These are phyloP conservation scores for Dispira simplex DNA, from an alignment of 192 early-diverging fungal genomes.

Conservation along the genomic window DNA sequence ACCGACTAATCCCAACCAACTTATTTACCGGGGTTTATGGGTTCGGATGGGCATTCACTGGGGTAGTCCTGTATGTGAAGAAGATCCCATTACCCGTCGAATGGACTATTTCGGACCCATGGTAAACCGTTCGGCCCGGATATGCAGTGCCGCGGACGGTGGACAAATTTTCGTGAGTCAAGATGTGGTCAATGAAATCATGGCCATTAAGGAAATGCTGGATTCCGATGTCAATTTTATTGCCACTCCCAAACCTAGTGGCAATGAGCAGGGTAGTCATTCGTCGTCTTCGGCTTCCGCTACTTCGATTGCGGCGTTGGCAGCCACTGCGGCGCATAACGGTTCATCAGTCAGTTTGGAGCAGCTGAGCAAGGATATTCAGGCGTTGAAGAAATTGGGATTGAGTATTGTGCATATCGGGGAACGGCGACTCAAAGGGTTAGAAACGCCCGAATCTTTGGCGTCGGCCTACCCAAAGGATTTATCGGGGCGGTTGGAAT, in stretches of 20 bases:
- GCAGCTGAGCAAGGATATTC: slow-evolving; percentile 29
- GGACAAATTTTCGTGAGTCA: slow-evolving; percentile 79
- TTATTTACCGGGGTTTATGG: slow-evolving; percentile 72
- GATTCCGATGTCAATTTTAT: slow-evolving; percentile 17
- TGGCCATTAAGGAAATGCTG: slow-evolving; percentile 22
- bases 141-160: slow-evolving; percentile 72
- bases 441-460: slow-evolving; percentile 76
- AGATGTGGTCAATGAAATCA: slow-evolving; percentile 55
- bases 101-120: slow-evolving; percentile 97
- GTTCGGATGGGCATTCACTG: slow-evolving; percentile 93
- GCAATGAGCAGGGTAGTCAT: background rate
- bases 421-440: slow-evolving; percentile 70
- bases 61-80: slow-evolving; percentile 72
- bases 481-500: slow-evolving; percentile 27
- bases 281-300: slow-evolving; percentile 7
- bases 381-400: slow-evolving; percentile 48
- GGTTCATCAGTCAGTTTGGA: slow-evolving; percentile 15
- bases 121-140: slow-evolving; percentile 76
- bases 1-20: slow-evolving; percentile 25
- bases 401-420: slow-evolving; percentile 58
- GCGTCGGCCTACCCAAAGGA: slow-evolving; percentile 45
- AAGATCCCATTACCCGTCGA: slow-evolving; percentile 72
- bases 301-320: slow-evolving; percentile 11
- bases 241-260: background rate
- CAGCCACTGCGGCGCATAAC: slow-evolving; percentile 21